Evolutionary conservation across 139 green algal species (phyloP).

Genomic region (Monoraphidium neglectum): DNA sequence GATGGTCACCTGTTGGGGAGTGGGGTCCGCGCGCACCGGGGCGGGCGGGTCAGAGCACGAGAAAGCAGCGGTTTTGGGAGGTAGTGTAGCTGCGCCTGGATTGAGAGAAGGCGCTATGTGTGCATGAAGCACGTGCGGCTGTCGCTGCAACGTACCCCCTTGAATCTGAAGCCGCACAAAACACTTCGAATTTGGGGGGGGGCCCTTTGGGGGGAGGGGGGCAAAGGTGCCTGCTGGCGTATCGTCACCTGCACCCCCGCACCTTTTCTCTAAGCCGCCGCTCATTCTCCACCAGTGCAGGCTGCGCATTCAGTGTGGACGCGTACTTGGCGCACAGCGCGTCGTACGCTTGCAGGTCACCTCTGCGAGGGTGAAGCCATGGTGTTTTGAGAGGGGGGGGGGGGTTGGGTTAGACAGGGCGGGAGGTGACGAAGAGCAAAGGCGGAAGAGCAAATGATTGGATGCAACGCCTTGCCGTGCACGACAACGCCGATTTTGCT

Average conservation of each 20-base stretch:
- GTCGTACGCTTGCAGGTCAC: conserved; percentile 94
- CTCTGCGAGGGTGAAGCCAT: conserved; percentile 74
- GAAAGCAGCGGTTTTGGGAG: background rate
- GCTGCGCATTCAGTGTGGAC: conserved; percentile 85
- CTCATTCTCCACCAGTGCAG: conserved; percentile 91
- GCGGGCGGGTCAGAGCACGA: background rate
- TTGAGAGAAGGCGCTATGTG: too few relatives aligned
- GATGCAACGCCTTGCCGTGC: too few relatives aligned
- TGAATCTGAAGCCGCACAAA: too few relatives aligned
- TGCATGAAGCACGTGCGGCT: too few relatives aligned
- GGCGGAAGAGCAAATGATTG: too few relatives aligned
- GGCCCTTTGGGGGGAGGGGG: too few relatives aligned
- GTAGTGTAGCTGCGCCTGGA: background rate
- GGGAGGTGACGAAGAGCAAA: too few relatives aligned
- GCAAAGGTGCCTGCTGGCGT: too few relatives aligned
- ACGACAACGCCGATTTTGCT: too few relatives aligned
- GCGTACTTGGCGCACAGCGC: conserved; percentile 82
- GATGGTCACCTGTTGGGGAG: conserved; percentile 82
- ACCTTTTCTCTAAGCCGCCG: conserved; percentile 90
- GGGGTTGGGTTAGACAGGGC: too few relatives aligned
- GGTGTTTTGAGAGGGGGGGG: background rate
- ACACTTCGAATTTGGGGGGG: too few relatives aligned
- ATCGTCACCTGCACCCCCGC: conserved; percentile 52
- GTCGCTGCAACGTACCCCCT: too few relatives aligned
- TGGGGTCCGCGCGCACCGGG: background rate